Evolutionary conservation across 768 basidiomycete genomes (phyloP), one percentile per base, ranked within the genome.

Genomic region (Lactifluus volemus): DNA sequence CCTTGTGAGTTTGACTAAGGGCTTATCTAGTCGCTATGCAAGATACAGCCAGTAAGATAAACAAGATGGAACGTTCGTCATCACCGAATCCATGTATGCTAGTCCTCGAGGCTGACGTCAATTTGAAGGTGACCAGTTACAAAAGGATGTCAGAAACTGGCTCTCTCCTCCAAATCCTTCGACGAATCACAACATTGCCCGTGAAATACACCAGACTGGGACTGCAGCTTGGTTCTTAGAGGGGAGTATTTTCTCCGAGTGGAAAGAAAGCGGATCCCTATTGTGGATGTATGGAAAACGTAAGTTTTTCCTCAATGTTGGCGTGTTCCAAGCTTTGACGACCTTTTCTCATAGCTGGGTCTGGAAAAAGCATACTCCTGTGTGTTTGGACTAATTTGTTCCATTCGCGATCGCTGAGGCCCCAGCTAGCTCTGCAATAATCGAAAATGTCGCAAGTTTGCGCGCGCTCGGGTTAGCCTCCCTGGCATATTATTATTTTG

Each of bases 211-310:
- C 32, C 57, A 49, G 9, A 11, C 3, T 4, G 58, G 58, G 12
- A 53, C 58, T 1, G 32, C 32, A 9, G 19, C 8, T 3, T 59
- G 58, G 58, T 59, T 59, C 6, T 45, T 59, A 2, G 12, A 19
- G 29, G 25, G 52, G 29, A 36, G 36, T 3, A 14, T 25, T 1
- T 60, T 60, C 2, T 1, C 25, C 1, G 59, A 53, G 2, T 60
- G 59, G 59, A 53, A 34, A 34, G 44, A 15, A 34, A 47, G 3
- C 2, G 59, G 53, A 2, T 54, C 59, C 2, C 25, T 60, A 4
- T 8, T 60, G 12, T 60, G 59, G 59, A 44, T 60, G 2, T 21
- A 60, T n/a, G 59, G 59, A 0, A 60, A 60, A 41, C 59, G 59
- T 60, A 47, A 10, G 41, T 15, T 25, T 4, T 12, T n/a, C 12